Conservation (phyloP, 1,284 basidiomycete genomes). For the Wallemia mellicola region DNA sequence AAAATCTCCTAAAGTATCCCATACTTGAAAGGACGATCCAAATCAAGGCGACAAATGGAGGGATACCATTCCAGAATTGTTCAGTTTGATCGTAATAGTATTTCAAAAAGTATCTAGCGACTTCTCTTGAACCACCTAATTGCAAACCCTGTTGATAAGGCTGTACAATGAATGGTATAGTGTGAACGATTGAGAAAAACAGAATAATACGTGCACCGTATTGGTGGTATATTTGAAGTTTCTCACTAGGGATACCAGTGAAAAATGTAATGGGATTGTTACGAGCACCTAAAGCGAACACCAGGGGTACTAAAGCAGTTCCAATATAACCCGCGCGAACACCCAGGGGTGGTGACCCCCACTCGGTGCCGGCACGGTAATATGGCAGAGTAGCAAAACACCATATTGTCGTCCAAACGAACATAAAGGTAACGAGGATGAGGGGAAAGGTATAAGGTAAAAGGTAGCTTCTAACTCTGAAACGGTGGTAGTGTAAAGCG, state of each 20-base stretch:
- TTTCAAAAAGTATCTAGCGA: not conserved
- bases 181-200: conserved; percentile 10
- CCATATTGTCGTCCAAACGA: conserved; percentile 1
- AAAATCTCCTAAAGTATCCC: conserved; percentile 7
- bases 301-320: not conserved
- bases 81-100: not conserved
- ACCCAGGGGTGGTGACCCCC: not conserved
- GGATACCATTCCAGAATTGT: not conserved
- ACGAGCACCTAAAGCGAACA: not conserved
- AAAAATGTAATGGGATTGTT: conserved; percentile 10
- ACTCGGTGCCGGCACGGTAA: not conserved
- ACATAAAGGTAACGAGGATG: not conserved
- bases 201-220: conserved; percentile 10
- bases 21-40: conserved; percentile 1
- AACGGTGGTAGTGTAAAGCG: not conserved
- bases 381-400: not conserved
- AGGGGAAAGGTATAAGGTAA: not conserved
- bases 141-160: conserved; percentile 6
- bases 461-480: not conserved
- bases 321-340: not conserved
- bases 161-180: conserved; percentile 10
- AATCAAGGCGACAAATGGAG: not conserved
- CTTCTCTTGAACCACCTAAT: conserved; percentile 4
- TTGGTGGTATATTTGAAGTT: conserved; percentile 12
- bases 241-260: conserved; percentile 10